A percentile compares a stretch with the other conserved stretches of the same genome.
Conservation (phyloP, 768 basidiomycete species). For the Hericium erinaceus region DNA sequence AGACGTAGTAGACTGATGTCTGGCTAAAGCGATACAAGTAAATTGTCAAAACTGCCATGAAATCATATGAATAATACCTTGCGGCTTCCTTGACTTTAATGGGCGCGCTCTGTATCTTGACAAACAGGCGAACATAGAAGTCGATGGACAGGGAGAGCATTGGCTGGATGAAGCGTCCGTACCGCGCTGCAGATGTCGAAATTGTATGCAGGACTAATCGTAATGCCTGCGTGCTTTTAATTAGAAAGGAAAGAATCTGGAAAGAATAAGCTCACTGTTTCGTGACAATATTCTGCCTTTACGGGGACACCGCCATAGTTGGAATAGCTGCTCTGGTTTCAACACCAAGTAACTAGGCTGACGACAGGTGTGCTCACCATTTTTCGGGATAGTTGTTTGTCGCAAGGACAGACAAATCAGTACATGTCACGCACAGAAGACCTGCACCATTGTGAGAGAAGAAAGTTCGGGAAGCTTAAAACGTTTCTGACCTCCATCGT, state of each 20-base stretch:
- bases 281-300: conserved; percentile 93
- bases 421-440: conserved; percentile 91
- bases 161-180: conserved; percentile 88
- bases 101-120: conserved; percentile 65
- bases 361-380: conserved; percentile 43
- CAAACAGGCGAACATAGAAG: conserved; percentile 91
- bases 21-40: conserved; percentile 41
- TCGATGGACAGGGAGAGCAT: conserved; percentile 89
- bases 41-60: too few species aligned
- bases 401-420: conserved; percentile 88
- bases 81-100: conserved; percentile 77
- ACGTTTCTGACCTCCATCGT: conserved; percentile 63
- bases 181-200: conserved; percentile 81
- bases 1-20: conserved; percentile 78
- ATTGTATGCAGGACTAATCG: conserved; percentile 84
- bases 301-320: conserved; percentile 91
- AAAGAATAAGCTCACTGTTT: conserved; percentile 50
- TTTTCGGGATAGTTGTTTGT: conserved; percentile 95
- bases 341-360: not conserved
- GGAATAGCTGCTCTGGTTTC: conserved; percentile 51
- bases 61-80: conserved; percentile 35
- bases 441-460: conserved; percentile 35
- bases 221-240: conserved; percentile 51
- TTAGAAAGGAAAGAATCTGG: not conserved
- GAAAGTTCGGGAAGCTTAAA: too few species aligned